Evolutionary conservation across 2,329 filamentous ascomycete genomes (phyloP).

Genomic region (Dothidotthia symphoricarpi): DNA sequence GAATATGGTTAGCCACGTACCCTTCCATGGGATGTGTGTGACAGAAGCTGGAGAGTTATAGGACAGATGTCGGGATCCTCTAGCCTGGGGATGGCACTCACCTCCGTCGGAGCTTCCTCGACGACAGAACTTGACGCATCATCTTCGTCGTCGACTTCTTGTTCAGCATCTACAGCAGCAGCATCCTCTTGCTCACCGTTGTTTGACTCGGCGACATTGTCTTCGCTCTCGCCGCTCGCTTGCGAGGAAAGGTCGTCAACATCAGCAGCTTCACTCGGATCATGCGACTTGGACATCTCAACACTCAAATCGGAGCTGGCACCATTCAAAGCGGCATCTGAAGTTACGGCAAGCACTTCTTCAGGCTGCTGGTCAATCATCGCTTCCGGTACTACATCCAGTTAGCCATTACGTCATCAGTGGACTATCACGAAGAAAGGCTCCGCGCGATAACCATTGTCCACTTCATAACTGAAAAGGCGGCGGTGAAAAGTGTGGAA

Average conservation of each 20-base stretch:
- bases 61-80: no score
- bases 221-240: no score
- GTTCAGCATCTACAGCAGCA: conserved; percentile 1
- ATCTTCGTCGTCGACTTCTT: conserved; percentile 6
- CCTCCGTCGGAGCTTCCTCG: conserved; percentile 3
- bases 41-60: background rate
- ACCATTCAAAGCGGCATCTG: conserved; percentile 9
- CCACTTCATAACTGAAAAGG: background rate
- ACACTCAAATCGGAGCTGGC: conserved; percentile 7
- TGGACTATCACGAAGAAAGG: background rate
- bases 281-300: conserved; percentile 8
- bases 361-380: conserved; percentile 1
- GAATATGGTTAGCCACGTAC: no score
- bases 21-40: background rate
- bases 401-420: conserved; percentile 6
- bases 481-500: background rate
- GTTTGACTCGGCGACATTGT: no score
- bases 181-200: conserved; percentile 2
- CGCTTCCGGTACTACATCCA: conserved; percentile 1
- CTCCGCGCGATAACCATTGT: background rate
- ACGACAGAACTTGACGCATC: conserved; percentile 6
- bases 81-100: conserved; percentile 4
- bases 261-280: conserved; percentile 2
- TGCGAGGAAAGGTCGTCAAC: no score
- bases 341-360: conserved; percentile 7